A percentile compares a stretch with the other conserved stretches of the same genome.
Evolutionary conservation across 2,329 filamentous ascomycete genomes (phyloP).

Genomic region (Chrysoporthe cubensis): DNA sequence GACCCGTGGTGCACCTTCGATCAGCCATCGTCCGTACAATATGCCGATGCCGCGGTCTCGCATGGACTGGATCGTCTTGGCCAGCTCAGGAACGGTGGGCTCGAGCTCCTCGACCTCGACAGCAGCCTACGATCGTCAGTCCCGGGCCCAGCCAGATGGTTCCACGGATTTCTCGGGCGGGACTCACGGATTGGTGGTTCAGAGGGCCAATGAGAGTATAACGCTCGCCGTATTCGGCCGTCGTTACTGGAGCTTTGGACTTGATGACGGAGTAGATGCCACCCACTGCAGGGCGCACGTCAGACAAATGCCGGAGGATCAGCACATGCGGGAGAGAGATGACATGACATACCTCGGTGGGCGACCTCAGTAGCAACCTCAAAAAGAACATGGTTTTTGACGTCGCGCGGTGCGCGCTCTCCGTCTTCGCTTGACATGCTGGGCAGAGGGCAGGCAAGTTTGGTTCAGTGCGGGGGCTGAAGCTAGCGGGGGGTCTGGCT

Average conservation of each 20-base stretch:
- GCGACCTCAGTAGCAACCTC: constrained; percentile 97
- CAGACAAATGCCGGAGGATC: constrained; percentile 31
- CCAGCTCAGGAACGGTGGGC: constrained; percentile 78
- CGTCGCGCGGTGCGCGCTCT: constrained; percentile 63
- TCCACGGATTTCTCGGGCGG: too few species aligned
- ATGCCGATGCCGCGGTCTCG: constrained; percentile 86
- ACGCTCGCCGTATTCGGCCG: constrained; percentile 95
- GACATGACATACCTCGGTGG: constrained; percentile 73
- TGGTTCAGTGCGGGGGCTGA: constrained; percentile 18
- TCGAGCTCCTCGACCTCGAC: constrained; percentile 95
- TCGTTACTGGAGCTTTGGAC: constrained; percentile 97
- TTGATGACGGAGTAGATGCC: constrained; percentile 99
- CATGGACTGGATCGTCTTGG: constrained; percentile 88
- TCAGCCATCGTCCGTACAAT: constrained; percentile 94
- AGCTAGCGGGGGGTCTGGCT: constrained; percentile 2
- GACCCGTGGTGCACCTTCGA: constrained; percentile 92
- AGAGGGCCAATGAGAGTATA: constrained; percentile 95
- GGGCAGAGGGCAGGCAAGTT: constrained; percentile 13
- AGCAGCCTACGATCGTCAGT: constrained; percentile 67
- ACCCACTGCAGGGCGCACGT: constrained; percentile 65
- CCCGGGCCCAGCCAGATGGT: constrained; percentile 15
- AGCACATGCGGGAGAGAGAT: too few species aligned
- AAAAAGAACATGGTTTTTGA: constrained; percentile 95
- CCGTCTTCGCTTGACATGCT: constrained; percentile 52
- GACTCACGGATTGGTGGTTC: constrained; percentile 82